Evolutionary conservation across 257 asterid genomes (phyloP), one percentile per base, ranked within the genome.

Genomic region (Salvia hispanica): DNA sequence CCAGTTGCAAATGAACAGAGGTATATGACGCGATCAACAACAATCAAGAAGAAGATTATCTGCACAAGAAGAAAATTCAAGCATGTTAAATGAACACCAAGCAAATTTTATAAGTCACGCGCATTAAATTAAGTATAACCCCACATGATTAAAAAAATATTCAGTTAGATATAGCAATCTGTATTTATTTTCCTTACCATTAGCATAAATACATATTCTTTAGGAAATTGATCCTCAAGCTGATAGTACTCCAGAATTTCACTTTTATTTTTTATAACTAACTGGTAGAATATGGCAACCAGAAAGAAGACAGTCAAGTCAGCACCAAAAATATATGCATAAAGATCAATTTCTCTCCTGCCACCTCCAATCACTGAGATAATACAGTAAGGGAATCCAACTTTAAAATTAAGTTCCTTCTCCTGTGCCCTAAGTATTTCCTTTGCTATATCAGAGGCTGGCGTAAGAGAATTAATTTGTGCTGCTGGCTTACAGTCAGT

Each of bases 181-280:
- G 4, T 47, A 16, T 8, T 11, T 56, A 34, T 57, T 4, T 67
- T 59, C 46, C 82, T 81, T 94, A 94, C 99, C 96, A 94, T 88
- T 62, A 94, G 82, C 66, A 91, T 81, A 72, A 86, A 94, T 42
- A 94, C 98, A 51, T 75, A 94, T 74, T 94, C 99, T 72, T 91
- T 91, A 0, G 97, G 98, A 72, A 94, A 94, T 81, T 94, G 99
- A 77, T 94, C 99, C 82, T 94, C 99, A 47, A 94, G 96, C 83
- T 94, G 99, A 81, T 90, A 94, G 72, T 87, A 95, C 85, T 94
- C 99, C 1, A 94, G 89, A 77, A 94, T 78, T 59, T 94, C 92
- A 56, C 86, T 91, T 80, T 91, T 91, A 67, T 94, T 94, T 74
- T 91, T 94, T 14, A 88, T 82, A 67, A 94, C 95, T 12, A 96